phyloP scores from a whole-genome alignment of 2,329 filamentous ascomycete species.

The Epichloe festucae region DNA sequence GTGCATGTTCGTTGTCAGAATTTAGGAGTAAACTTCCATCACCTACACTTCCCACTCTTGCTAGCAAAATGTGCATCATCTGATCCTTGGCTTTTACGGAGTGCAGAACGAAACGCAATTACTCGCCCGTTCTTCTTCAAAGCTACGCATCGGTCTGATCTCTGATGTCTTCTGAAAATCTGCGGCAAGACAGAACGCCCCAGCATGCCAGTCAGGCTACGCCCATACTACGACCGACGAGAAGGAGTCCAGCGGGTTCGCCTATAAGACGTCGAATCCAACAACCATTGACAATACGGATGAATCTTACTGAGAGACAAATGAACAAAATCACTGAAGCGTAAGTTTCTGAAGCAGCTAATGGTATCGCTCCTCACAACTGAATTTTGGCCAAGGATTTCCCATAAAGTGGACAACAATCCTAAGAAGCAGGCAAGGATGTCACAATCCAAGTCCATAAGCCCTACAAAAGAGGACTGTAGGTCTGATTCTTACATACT shows the following conservation, averaged over 20 bases:
- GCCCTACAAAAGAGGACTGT: not conserved
- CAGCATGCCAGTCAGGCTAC: not conserved
- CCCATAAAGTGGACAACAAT: conserved; percentile 17
- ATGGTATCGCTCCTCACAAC: not conserved
- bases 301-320: conserved; percentile 35
- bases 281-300: conserved; percentile 31
- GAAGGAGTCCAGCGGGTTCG: conserved; percentile 20
- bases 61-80: too few species aligned
- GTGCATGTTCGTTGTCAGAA: too few species aligned
- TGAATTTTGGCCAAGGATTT: conserved; percentile 16
- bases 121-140: not conserved
- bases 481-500: not conserved
- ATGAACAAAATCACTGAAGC: conserved; percentile 34
- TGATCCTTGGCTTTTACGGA: not conserved
- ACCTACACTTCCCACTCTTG: not conserved
- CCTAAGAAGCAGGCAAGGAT: conserved; percentile 11
- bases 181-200: not conserved
- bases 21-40: too few species aligned
- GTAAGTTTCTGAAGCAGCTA: conserved; percentile 18
- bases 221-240: not conserved
- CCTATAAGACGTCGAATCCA: conserved; percentile 20
- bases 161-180: not conserved
- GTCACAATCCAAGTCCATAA: not conserved
- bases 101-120: not conserved
- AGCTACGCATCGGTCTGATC: not conserved